Base-by-base conservation (phyloP, 106 monocot genomes). In the Allium sativum region DNA sequence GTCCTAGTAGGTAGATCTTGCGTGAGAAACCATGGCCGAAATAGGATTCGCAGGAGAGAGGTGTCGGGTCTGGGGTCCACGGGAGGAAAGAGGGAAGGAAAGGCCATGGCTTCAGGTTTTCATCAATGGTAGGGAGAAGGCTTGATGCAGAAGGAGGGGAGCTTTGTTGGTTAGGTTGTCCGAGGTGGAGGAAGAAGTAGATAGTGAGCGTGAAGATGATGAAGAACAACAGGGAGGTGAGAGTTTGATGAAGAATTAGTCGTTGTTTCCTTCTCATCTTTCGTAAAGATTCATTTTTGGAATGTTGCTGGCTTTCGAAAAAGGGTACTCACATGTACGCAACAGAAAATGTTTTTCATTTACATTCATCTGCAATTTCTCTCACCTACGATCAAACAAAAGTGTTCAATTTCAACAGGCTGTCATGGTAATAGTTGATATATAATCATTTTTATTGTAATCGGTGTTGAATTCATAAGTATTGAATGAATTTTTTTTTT, bases 21-120 rank as follows among this genome's bases (percentile, higher is more conserved):
- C 53, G 45, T 22, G 90, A 77, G 76, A 87, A 96, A 45, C 91
- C 90, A 48, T 91, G 76, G 70, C 96, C 96, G 76, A 98, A 98
- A 78, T 78, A 88, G 66, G 80, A 84, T 70, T 98, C 96, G 75
- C 91, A 91, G 57, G 96, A 87, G 21, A 70, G 45, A 14, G 82
- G 77, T 21, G 42, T 52, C 11, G 76, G 53, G 52, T 43, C 54
- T 45, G 59, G 52, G 1, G 12, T 18, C 98, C 98, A 98, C 0
- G 92, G 88, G 47, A 85, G 65, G 65, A 68, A 81, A 65, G 98
- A 98, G 48, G 98, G 92, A 57, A 92, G 84, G 4, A 21, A 13
- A 1, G 92, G 92, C 98, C 98, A 98, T 6, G 92, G 80, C 59
- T 98, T 98, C 1, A 83, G 78, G 65, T 50, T 16, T 44, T 12